These are phyloP conservation scores for Trypanosoma boissoni DNA, from an alignment of 208 protist genomes.

Conservation along the genomic window DNA sequence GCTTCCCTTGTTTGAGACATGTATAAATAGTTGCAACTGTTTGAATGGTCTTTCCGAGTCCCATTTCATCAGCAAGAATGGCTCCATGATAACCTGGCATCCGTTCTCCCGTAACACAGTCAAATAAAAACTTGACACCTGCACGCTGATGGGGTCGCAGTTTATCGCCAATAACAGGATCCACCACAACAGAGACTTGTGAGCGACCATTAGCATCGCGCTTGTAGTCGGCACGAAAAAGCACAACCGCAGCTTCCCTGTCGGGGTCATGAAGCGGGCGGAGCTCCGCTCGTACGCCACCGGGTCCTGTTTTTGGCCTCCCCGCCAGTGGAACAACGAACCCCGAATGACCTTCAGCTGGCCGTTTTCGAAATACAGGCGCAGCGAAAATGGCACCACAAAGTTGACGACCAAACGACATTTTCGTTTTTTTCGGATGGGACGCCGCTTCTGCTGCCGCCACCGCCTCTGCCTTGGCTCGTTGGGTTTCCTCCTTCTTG, in stretches of 20 bases:
- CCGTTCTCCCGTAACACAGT: constrained; percentile 88
- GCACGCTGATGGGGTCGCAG: constrained; percentile 87
- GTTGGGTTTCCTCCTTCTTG: constrained; percentile 77
- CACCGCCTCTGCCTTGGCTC: constrained; percentile 60
- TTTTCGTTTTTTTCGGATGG: constrained; percentile 46
- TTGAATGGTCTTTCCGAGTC: constrained; percentile 96
- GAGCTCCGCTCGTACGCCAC: constrained; percentile 62
- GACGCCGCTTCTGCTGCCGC: constrained; percentile 37
- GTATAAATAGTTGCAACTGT: constrained; percentile 92
- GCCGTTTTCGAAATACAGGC: constrained; percentile 62
- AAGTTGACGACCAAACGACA: constrained; percentile 67
- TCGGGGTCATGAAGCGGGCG: constrained; percentile 77
- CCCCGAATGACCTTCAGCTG: constrained; percentile 62
- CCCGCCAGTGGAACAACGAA: constrained; percentile 80
- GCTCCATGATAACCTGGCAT: constrained; percentile 88
- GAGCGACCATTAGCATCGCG: constrained; percentile 72
- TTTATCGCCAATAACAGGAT: constrained; percentile 90
- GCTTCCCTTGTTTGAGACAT: constrained; percentile 90
- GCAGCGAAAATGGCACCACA: constrained; percentile 43
- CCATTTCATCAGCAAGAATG: constrained; percentile 96
- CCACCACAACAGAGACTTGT: constrained; percentile 89
- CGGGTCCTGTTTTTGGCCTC: constrained; percentile 62
- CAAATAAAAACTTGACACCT: constrained; percentile 92
- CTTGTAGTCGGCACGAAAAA: constrained; percentile 91
- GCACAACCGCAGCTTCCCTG: constrained; percentile 70